Conservation (phyloP, 257 asterid species). For the Linderniella brevidens region DNA sequence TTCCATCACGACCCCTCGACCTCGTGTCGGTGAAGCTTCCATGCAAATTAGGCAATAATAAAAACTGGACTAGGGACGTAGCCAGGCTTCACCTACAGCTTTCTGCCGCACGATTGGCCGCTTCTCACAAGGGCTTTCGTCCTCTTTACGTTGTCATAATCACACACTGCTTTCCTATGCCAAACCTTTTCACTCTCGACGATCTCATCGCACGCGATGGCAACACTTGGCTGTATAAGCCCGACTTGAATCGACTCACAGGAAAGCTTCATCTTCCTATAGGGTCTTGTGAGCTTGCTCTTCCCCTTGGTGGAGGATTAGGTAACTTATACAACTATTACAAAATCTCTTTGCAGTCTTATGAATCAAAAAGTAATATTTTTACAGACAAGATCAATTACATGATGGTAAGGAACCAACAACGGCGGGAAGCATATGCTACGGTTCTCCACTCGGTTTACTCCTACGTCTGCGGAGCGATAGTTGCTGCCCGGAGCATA, state of each 20-base stretch:
- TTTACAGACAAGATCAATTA: too few relatives aligned
- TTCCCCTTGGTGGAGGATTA: constrained; percentile 28
- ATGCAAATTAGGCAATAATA: constrained; percentile 32
- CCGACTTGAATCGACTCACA: constrained; percentile 23
- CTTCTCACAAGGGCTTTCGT: constrained; percentile 37
- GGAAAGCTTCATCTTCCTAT: constrained; percentile 51
- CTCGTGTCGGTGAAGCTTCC: constrained; percentile 70
- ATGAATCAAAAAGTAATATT: too few relatives aligned
- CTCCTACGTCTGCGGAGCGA: too few relatives aligned
- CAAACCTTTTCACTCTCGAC: constrained; percentile 44
- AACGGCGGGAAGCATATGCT: too few relatives aligned
- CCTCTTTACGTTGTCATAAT: constrained; percentile 36
- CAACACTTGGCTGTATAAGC: constrained; percentile 41
- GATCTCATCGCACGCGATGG: constrained; percentile 35
- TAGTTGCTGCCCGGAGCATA: too few relatives aligned
- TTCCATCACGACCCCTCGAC: constrained; percentile 33
- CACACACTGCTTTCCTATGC: constrained; percentile 46
- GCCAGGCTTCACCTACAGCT: constrained; percentile 65
- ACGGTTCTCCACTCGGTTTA: too few relatives aligned
- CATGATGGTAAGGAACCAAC: too few relatives aligned
- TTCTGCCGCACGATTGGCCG: constrained; percentile 42
- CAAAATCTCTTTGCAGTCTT: too few relatives aligned
- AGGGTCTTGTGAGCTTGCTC: constrained; percentile 79
- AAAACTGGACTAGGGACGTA: constrained; percentile 58
- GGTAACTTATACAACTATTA: too few relatives aligned